Base-by-base conservation (phyloP, 805 yeast genomes). In the Saccharomycopsis malanga region DNA sequence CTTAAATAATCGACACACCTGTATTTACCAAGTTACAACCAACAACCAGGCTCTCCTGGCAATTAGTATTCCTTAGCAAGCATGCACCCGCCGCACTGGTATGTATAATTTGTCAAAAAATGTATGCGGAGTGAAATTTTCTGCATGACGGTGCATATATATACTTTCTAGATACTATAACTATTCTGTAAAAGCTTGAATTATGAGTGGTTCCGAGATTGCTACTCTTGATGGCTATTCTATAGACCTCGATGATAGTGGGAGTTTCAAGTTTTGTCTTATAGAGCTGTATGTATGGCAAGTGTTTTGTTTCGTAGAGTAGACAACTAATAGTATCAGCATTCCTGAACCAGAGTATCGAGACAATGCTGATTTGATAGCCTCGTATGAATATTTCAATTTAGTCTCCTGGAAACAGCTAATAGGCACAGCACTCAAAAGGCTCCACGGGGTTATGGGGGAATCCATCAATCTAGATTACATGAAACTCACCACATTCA, bases 381-480 rank as follows among this genome's bases (percentile, higher is more conserved):
- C 42, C 6, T 37, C 22, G 15, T 39, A 44, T 6, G 37, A 39
- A 9, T 18, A 39, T 22, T 17, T 48, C 20, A 71, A 69, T 47
- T 50, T 56, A 9, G 61, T 66, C 38, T 63, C 72, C 2, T 70
- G 74, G 75, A 63, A 58, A 22, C 63, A 65, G 23, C 60, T 64
- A 58, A 51, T 69, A 4, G 56, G 57, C 21, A 57, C 55, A 34
- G 67, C 73, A 0, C 49, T 70, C 21, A 59, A 54, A 24, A 58
- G 62, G 18, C 59, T 65, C 4, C 70, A 68, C 53, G 75, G 75
- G 1, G 35, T 67, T 3, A 65, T 69, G 53, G 74, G 75, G 0
- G 63, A 62, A 37, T 64, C 69, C 1, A 59, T 67, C 1, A 70
- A 66, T 20, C 57, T 61, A 9, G 59, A 60, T 2, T 47, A 69